Evolutionary conservation across 1,139 yeast species (phyloP), one percentile per base, ranked within the genome.

Genomic region (Suhomyces choctaworum): DNA sequence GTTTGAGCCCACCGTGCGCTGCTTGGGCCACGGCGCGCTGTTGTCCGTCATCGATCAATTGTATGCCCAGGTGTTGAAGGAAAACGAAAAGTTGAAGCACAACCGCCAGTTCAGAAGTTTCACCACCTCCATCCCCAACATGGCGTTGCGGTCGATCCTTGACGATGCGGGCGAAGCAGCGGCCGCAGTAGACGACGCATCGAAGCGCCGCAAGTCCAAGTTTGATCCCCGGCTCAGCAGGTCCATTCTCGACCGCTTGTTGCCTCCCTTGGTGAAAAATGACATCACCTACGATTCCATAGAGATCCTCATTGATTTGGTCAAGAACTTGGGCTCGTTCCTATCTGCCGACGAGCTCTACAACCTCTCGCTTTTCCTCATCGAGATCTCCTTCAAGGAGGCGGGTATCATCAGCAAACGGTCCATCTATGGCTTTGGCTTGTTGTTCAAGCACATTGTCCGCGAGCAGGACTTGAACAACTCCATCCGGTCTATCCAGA

Each of bases 51-150:
- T 69, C 11, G 42, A 42, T 11, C 41, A 48, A 17, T 53, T 70
- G 27, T 67, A 57, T 40, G 47, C 44, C n/a, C 46, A 46, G 43
- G 45, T 53, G 51, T 29, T 49, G 50, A 30, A 40, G 14, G 51
- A 51, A n/a, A 44, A 49, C 38, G 51, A 33, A 34, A 61, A 44
- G 43, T 62, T 52, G 44, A 59, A 37, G 42, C 37, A 41, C 29
- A 41, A 56, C 46, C 39, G 58, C 45, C 48, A 57, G 50, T 31
- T 57, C 49, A 42, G 60, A 29, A 66, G 73, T 24, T 76, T 78
- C 45, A 75, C 82, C n/a, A 73, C 78, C 1, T 76, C 86, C 2
- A 76, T 82, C 29, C 78, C 80, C 25, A 78, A 82, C 25, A 80
- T 85, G 80, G 92, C 92, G 0, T 62, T 83, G 37, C 74, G 84